A percentile compares a stretch with the other conserved stretches of the same genome.
phyloP scores from a whole-genome alignment of 352 stramenopile genomes.

The Phytophthora fragariae region DNA sequence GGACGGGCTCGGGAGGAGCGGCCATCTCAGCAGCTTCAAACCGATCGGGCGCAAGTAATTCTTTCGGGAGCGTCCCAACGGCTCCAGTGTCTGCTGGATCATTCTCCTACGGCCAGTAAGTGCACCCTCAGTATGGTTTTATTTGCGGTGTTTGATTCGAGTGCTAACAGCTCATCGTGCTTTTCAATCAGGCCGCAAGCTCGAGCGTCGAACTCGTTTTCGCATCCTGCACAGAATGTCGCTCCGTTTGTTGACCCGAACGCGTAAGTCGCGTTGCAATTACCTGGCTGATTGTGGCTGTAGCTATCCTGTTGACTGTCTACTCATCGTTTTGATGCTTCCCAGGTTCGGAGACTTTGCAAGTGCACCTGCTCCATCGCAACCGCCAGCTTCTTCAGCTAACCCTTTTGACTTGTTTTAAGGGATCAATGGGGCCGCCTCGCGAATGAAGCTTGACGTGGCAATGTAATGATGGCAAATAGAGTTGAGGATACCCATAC shows the following conservation, averaged over 20 bases:
- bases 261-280: constrained; percentile 42
- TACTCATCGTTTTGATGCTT: constrained; percentile 1
- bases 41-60: constrained; percentile 26
- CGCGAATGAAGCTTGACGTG: constrained; percentile 21
- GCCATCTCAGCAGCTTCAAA: constrained; percentile 25
- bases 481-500: constrained; percentile 37
- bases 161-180: constrained; percentile 16
- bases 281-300: not conserved
- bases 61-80: constrained; percentile 30
- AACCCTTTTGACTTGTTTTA: constrained; percentile 91
- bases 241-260: constrained; percentile 50
- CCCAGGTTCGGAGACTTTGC: constrained; percentile 65
- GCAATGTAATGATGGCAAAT: constrained; percentile 30
- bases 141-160: not conserved
- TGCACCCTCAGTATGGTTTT: constrained; percentile 2
- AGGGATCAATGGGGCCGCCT: constrained; percentile 26
- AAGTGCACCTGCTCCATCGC: constrained; percentile 44
- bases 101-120: constrained; percentile 51
- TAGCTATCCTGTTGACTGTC: constrained; percentile 20
- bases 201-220: constrained; percentile 43
- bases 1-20: constrained; percentile 36
- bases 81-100: constrained; percentile 37
- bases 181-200: constrained; percentile 26
- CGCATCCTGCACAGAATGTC: constrained; percentile 43
- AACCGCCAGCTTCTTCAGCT: constrained; percentile 45